Evolutionary conservation across 495 filamentous ascomycete species (phyloP).

Genomic region (Clohesyomyces aquaticus): DNA sequence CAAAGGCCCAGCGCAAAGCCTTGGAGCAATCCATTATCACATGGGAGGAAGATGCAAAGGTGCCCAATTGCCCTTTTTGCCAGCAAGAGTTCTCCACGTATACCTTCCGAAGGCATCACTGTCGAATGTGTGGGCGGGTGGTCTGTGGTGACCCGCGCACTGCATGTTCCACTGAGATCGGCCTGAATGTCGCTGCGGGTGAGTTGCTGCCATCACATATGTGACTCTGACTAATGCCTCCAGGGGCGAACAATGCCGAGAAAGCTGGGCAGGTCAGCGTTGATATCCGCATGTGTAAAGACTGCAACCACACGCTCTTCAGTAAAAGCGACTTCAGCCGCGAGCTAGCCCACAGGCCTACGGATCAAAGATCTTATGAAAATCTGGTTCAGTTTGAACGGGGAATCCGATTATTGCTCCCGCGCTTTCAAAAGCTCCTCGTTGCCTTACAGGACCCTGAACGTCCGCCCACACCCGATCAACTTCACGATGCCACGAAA

Average conservation of each 20-base stretch:
- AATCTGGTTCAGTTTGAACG: constrained; percentile 86
- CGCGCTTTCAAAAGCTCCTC: constrained; percentile 83
- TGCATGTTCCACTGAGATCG: constrained; percentile 81
- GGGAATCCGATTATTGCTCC: constrained; percentile 82
- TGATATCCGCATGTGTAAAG: constrained; percentile 88
- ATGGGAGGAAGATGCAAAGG: constrained; percentile 90
- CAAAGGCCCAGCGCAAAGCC: constrained; percentile 70
- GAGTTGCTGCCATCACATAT: no score
- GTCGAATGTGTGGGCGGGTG: constrained; percentile 86
- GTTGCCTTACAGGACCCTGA: constrained; percentile 69
- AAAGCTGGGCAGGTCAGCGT: constrained; percentile 67
- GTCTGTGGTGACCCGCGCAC: constrained; percentile 87
- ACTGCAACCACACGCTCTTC: constrained; percentile 85
- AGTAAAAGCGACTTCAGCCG: constrained; percentile 79
- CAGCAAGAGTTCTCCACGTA: constrained; percentile 91
- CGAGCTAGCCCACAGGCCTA: constrained; percentile 67
- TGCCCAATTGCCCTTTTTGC: constrained; percentile 85
- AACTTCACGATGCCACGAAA: constrained; percentile 86
- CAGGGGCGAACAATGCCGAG: constrained; percentile 60
- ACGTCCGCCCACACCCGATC: constrained; percentile 70
- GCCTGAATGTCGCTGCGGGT: constrained; percentile 74
- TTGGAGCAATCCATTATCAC: constrained; percentile 90
- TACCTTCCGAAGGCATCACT: constrained; percentile 90
- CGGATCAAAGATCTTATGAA: constrained; percentile 81
- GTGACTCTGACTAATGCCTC: no score